Evolutionary conservation across 2,329 filamentous ascomycete species (phyloP).

Genomic region (Huntiella abstrusa): DNA sequence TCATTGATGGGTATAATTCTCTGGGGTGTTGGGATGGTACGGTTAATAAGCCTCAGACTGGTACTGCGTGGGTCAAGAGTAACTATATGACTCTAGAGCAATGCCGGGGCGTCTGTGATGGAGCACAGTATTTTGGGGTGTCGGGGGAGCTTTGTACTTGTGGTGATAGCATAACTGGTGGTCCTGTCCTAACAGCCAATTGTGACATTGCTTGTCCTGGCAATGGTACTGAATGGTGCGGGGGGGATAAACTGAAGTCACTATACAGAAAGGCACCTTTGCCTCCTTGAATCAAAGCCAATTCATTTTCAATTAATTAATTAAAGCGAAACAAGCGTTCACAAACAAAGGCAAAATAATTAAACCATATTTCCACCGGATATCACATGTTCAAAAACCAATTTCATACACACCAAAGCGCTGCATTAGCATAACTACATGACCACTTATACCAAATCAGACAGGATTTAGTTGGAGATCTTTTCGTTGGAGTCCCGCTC

Average conservation of each 20-base stretch:
- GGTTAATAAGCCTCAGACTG: too few species aligned
- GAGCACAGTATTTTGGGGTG: conserved; percentile 7
- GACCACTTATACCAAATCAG: too few species aligned
- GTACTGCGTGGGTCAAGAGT: too few species aligned
- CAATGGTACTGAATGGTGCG: conserved; percentile 2
- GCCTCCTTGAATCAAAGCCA: not conserved
- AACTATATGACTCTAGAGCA: conserved; percentile 2
- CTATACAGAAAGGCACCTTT: conserved; percentile 9
- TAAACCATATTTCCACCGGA: not conserved
- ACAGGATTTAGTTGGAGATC: not conserved
- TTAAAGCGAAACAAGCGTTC: too few species aligned
- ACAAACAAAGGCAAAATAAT: not conserved
- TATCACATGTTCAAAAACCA: not conserved
- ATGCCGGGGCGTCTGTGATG: not conserved
- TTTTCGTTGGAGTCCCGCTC: conserved; percentile 2
- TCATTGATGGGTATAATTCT: conserved; percentile 6
- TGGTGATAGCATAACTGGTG: conserved; percentile 3
- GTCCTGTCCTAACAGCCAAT: not conserved
- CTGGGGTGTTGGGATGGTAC: conserved; percentile 4
- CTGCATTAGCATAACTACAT: too few species aligned
- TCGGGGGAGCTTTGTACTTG: conserved; percentile 3
- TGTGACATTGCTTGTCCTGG: conserved; percentile 6
- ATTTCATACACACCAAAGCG: not conserved
- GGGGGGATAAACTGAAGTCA: conserved; percentile 1
- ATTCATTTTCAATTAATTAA: not conserved